A percentile compares a stretch with the other conserved stretches of the same genome.
These are phyloP conservation scores for Cercophora scortea DNA, from an alignment of 495 filamentous ascomycete genomes.

Conservation along the genomic window DNA sequence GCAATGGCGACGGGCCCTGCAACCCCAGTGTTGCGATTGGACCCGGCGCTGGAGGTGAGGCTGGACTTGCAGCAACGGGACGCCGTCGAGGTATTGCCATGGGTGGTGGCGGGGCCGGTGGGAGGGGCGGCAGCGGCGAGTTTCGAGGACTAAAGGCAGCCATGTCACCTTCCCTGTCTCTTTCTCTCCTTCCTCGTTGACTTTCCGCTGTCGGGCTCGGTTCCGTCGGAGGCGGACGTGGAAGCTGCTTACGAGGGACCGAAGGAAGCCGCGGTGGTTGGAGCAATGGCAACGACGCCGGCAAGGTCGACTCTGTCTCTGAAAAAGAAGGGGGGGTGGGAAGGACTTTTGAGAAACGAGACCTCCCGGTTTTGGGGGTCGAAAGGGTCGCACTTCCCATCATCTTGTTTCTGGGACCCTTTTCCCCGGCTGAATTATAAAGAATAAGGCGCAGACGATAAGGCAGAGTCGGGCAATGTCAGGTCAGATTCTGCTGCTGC, in stretches of 20 bases:
- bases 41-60: not conserved
- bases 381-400: slow-evolving; percentile 20
- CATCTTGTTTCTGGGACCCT: slow-evolving; percentile 8
- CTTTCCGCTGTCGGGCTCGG: not conserved
- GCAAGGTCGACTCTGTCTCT: slow-evolving; percentile 3
- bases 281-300: not conserved
- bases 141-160: slow-evolving; percentile 11
- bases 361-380: slow-evolving; percentile 23
- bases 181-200: not conserved
- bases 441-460: slow-evolving; percentile 2
- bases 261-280: slow-evolving; percentile 4
- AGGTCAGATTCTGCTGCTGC: not conserved
- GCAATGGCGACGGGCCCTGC: slow-evolving; percentile 2
- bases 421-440: slow-evolving; percentile 19
- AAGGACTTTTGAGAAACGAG: slow-evolving; percentile 29
- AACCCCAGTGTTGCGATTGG: not conserved
- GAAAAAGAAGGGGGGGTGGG: slow-evolving; percentile 22
- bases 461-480: slow-evolving; percentile 1
- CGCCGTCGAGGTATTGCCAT: slow-evolving; percentile 23
- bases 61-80: slow-evolving; percentile 14
- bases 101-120: slow-evolving; percentile 6
- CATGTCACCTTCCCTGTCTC: slow-evolving; percentile 7
- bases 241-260: slow-evolving; percentile 5
- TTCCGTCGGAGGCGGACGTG: slow-evolving; percentile 15
- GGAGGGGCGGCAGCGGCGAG: slow-evolving; percentile 23